Conservation (phyloP, 2,329 filamentous ascomycete genomes). For the Calonectria pauciramosa region DNA sequence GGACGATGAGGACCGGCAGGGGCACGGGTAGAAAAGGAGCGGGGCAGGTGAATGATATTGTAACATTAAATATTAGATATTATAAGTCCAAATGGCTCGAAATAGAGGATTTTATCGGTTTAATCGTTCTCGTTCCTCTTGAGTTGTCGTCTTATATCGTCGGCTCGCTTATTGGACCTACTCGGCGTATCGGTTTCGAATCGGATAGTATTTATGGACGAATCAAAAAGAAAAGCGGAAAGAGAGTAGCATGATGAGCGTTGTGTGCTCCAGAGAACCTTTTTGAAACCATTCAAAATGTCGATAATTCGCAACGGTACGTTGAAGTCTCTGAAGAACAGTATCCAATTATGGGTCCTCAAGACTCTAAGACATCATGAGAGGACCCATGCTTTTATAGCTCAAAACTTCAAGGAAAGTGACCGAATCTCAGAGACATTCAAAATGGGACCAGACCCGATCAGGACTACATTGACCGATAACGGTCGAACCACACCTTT, state of each 20-base stretch:
- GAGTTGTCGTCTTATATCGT: not conserved
- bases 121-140: not conserved
- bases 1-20: not conserved
- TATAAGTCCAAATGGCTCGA: not conserved
- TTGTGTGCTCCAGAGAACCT: not conserved
- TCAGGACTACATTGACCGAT: not conserved
- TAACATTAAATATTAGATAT: not conserved
- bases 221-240: not conserved
- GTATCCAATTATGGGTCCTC: not conserved
- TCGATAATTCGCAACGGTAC: not conserved
- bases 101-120: not conserved
- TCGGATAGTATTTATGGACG: not conserved
- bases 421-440: slow-evolving; percentile 27
- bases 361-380: not conserved
- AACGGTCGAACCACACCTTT: not conserved
- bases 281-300: not conserved
- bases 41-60: not conserved
- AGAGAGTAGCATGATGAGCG: not conserved
- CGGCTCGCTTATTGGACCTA: not conserved
- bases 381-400: slow-evolving; percentile 38
- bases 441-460: slow-evolving; percentile 29
- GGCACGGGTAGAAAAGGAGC: not conserved
- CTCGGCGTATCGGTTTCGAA: not conserved
- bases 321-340: not conserved
- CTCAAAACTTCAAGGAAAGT: not conserved